These are phyloP conservation scores for Plasmodium gonderi DNA, from an alignment of 169 alveolate genomes.

Conservation along the genomic window DNA sequence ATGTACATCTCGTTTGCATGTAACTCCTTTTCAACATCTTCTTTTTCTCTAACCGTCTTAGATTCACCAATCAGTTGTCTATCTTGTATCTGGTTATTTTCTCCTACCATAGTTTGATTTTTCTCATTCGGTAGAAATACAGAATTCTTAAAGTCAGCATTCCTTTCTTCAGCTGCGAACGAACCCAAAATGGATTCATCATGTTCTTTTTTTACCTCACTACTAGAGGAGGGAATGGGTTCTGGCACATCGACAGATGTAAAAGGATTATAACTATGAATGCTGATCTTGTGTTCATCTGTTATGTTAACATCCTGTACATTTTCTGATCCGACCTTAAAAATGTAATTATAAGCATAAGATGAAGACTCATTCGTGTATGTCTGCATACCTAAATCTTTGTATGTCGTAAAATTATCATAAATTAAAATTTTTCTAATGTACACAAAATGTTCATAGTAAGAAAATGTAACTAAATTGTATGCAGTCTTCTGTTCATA, in stretches of 20 bases:
- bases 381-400: conserved; percentile 57
- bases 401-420: conserved; percentile 49
- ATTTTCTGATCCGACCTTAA: neutral
- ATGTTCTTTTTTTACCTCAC: neutral
- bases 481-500: neutral
- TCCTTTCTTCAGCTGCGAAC: neutral
- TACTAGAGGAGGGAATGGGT: neutral
- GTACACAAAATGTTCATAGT: conserved; percentile 34
- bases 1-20: neutral
- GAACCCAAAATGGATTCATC: neutral
- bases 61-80: too few species aligned
- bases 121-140: too few species aligned
- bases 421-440: conserved; percentile 26
- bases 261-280: too few species aligned
- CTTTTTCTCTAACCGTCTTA: neutral
- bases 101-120: neutral
- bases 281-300: neutral
- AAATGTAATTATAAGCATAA: conserved; percentile 4
- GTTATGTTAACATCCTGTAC: neutral
- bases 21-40: neutral
- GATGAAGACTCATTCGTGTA: neutral
- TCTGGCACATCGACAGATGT: too few species aligned
- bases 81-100: neutral
- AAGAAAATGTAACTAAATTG: conserved; percentile 47
- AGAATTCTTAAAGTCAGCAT: too few species aligned